Conservation (phyloP, 2,329 filamentous ascomycete genomes). For the Claviceps sp. region DNA sequence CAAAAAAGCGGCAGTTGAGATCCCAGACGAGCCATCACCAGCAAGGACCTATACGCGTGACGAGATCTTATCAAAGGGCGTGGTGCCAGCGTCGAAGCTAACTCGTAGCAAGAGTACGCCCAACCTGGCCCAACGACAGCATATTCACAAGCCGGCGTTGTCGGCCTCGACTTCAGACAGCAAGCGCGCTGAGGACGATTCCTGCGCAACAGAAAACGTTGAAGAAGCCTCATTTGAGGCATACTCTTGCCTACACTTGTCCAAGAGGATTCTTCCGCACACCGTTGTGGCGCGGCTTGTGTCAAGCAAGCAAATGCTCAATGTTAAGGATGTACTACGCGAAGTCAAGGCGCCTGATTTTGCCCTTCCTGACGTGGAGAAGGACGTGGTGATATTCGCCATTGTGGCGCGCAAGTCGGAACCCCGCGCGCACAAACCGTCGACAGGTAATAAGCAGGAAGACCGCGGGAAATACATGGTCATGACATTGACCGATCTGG, state of each 20-base stretch:
- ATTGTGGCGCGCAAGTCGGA: constrained; percentile 82
- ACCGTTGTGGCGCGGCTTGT: constrained; percentile 66
- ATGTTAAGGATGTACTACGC: constrained; percentile 67
- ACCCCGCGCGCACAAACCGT: constrained; percentile 47
- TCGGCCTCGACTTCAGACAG: background rate
- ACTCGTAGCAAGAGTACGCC: constrained; percentile 32
- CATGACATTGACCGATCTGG: constrained; percentile 72
- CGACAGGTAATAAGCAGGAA: constrained; percentile 30
- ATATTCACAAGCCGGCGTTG: constrained; percentile 9
- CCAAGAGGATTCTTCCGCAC: constrained; percentile 72
- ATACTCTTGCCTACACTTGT: constrained; percentile 75
- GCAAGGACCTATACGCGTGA: constrained; percentile 47
- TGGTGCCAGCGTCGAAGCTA: constrained; percentile 15
- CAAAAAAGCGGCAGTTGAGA: constrained; percentile 42
- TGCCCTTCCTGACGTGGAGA: constrained; percentile 66
- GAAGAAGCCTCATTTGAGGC: constrained; percentile 56
- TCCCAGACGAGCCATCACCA: constrained; percentile 34
- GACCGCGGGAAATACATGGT: constrained; percentile 84
- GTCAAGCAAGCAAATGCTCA: constrained; percentile 61
- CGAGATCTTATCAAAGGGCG: constrained; percentile 36
- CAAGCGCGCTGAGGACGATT: constrained; percentile 6
- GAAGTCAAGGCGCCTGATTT: constrained; percentile 74
- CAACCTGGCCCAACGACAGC: constrained; percentile 10
- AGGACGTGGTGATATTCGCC: constrained; percentile 80
- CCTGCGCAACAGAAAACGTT: constrained; percentile 8